Conservation (phyloP, 2,329 filamentous ascomycete genomes). For the Neospermospora avenae region DNA sequence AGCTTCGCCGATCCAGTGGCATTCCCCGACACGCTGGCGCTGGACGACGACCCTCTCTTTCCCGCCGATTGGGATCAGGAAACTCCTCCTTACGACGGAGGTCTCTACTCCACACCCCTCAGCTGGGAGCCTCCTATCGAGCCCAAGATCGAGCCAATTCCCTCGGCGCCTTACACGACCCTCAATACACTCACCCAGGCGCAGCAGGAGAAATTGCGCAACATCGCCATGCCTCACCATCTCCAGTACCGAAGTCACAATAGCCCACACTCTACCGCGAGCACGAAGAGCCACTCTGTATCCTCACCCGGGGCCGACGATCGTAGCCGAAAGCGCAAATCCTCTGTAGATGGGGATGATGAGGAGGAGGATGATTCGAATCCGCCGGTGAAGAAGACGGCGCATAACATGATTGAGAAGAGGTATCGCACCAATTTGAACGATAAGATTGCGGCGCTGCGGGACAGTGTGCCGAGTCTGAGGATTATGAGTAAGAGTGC, state of each 20-base stretch:
- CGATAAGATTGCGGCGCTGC: conserved; percentile 89
- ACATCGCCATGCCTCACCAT: conserved; percentile 62
- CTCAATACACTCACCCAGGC: conserved; percentile 50
- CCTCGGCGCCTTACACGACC: conserved; percentile 20
- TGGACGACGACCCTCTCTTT: conserved; percentile 32
- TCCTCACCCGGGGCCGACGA: conserved; percentile 57
- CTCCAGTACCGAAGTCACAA: conserved; percentile 48
- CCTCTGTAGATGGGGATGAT: conserved; percentile 57
- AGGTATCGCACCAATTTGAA: conserved; percentile 94
- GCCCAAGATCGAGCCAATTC: conserved; percentile 26
- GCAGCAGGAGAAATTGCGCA: conserved; percentile 58
- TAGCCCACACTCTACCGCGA: conserved; percentile 54
- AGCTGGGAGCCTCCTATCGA: conserved; percentile 33
- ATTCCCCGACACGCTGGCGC: conserved; percentile 26
- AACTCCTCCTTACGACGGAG: conserved; percentile 32
- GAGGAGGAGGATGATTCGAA: conserved; percentile 59
- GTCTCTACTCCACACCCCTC: conserved; percentile 34
- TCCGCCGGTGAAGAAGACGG: conserved; percentile 76
- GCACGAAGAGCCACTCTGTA: conserved; percentile 44
- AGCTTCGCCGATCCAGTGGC: conserved; percentile 26
- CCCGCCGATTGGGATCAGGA: conserved; percentile 30
- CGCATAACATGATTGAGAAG: conserved; percentile 98
- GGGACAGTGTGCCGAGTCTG: conserved; percentile 88
- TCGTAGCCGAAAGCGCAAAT: conserved; percentile 64
- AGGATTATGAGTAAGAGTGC: conserved; percentile 76